Evolutionary conservation across 805 yeast genomes (phyloP), one percentile per base, ranked within the genome.

Genomic region (Yarrowia yakushimensis): DNA sequence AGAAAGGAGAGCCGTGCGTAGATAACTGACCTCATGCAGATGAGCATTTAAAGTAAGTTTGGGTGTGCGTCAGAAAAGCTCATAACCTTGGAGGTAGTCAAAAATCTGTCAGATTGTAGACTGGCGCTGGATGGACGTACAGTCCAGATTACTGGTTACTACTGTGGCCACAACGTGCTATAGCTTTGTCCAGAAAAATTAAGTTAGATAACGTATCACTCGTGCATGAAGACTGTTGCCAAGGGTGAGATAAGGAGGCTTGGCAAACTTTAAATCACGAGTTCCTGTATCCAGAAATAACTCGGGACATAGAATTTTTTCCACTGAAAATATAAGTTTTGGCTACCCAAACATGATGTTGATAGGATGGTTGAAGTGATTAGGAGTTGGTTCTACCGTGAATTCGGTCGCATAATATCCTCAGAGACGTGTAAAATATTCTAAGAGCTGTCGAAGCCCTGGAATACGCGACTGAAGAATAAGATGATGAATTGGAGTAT

Each of bases 141-240:
- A 2, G 33, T 13, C 33, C 13, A 2, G 18, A 22, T 17, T 2
- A n/a, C n/a, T n/a, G n/a, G n/a, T n/a, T n/a, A n/a, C n/a, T n/a
- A n/a, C n/a, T n/a, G n/a, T n/a, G n/a, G n/a, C n/a, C n/a, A n/a
- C n/a, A n/a, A n/a, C 2, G 13, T 9, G 8, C 30, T 4, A 27
- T 11, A 27, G 10, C 13, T 15, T 30, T 18, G 2, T 11, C 17
- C 15, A 31, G 55, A 48, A 39, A 39, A 39, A 48, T 48, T 48
- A 48, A 48, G 55, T 48, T 48, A 48, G 55, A 48, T 48, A 48
- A 48, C 55, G 55, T 39, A 48, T 45, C 36, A 30, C 13, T 30
- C 27, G 52, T 45, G 52, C 36, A 45, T 5, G 27, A 4, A 25
- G 27, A 25, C 8, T 8, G 27, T 4, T 25, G 27, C n/a, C n/a